Percentiles rank a stretch among this genome's conserved stretches.
Evolutionary conservation across 2,329 filamentous ascomycete genomes (phyloP).

Genomic region (Fusarium torulosum): DNA sequence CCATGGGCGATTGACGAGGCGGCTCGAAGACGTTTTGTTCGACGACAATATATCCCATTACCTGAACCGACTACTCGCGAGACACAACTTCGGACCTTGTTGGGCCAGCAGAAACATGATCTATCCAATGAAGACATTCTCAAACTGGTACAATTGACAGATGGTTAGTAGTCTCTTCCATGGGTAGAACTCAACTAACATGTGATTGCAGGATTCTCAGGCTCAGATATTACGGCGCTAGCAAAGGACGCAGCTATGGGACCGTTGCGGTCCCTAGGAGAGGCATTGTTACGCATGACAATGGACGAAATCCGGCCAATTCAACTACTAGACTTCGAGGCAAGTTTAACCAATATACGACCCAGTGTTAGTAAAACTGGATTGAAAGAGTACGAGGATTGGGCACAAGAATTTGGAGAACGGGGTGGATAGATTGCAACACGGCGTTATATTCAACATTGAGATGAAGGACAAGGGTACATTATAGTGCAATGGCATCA

Average conservation of each 20-base stretch:
- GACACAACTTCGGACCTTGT: conserved; percentile 80
- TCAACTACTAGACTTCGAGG: conserved; percentile 82
- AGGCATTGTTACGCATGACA: conserved; percentile 88
- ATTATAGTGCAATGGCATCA: conserved; percentile 14
- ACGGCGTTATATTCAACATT: conserved; percentile 27
- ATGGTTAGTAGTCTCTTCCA: conserved; percentile 69
- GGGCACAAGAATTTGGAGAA: conserved; percentile 94
- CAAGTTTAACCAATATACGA: conserved; percentile 85
- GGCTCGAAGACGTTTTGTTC: conserved; percentile 87
- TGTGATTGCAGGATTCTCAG: conserved; percentile 83
- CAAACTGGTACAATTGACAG: conserved; percentile 81
- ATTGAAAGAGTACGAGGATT: conserved; percentile 90
- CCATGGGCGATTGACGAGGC: conserved; percentile 99
- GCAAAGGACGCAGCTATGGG: conserved; percentile 99
- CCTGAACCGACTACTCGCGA: conserved; percentile 87
- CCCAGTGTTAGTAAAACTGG: conserved; percentile 90
- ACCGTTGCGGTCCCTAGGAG: conserved; percentile 87
- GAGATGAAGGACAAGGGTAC: conserved; percentile 23
- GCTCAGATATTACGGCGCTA: conserved; percentile 94
- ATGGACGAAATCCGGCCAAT: conserved; percentile 97
- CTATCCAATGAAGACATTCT: conserved; percentile 79
- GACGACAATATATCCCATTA: conserved; percentile 94
- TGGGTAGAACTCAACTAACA: conserved; percentile 11
- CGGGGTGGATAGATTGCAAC: conserved; percentile 73
- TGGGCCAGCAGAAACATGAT: conserved; percentile 89